Conservation (phyloP, 2,329 filamentous ascomycete genomes). For the Teratosphaeria gauchensis region DNA sequence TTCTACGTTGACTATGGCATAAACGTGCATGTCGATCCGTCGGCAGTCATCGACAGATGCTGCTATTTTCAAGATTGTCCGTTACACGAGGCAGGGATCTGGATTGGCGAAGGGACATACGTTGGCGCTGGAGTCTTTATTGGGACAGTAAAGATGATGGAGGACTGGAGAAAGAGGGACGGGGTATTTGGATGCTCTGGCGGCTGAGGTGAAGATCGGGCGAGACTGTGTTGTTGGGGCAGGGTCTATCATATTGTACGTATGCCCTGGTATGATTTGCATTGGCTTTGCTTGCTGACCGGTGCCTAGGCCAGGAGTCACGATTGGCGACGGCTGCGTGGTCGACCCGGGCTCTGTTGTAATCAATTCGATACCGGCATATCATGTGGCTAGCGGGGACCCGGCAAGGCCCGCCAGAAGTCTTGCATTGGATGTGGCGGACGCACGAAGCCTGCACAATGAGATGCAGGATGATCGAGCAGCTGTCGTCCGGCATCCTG, state of each 20-base stretch:
- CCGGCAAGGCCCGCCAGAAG: constrained; percentile 15
- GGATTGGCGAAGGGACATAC: constrained; percentile 4
- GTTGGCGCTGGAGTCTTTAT: constrained; percentile 6
- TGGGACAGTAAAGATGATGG: constrained; percentile 4
- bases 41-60: constrained; percentile 8
- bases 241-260: constrained; percentile 13
- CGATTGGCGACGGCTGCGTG: constrained; percentile 14
- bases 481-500: not conserved
- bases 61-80: constrained; percentile 6
- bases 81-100: constrained; percentile 1
- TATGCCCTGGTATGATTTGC: not conserved
- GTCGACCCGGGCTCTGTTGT: constrained; percentile 15
- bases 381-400: constrained; percentile 15
- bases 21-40: constrained; percentile 6
- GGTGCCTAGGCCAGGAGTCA: constrained; percentile 10
- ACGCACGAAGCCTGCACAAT: constrained; percentile 2
- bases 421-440: constrained; percentile 8
- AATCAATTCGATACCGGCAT: constrained; percentile 11
- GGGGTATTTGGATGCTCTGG: constrained; percentile 3
- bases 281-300: not conserved
- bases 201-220: not conserved
- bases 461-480: not conserved
- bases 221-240: constrained; percentile 14
- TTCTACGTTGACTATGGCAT: constrained; percentile 10
- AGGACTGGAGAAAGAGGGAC: constrained; percentile 7